Conservation (phyloP, 768 basidiomycete species). For the Podaxis rugospora region DNA sequence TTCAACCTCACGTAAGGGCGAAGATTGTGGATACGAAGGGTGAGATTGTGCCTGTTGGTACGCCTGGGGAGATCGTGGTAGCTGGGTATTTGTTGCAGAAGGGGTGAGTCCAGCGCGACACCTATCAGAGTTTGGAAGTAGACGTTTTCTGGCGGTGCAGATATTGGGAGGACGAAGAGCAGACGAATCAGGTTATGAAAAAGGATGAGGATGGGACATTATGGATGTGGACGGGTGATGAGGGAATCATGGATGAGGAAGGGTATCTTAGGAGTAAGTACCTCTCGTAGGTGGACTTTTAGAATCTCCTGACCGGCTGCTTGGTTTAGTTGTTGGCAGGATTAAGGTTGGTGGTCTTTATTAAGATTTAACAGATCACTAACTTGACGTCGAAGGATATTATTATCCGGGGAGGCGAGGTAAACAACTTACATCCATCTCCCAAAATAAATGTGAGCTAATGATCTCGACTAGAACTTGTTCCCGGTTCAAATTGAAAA, state of each 20-base stretch:
- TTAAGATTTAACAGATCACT: not conserved
- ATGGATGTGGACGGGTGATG: conserved; percentile 86
- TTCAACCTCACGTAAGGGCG: conserved; percentile 74
- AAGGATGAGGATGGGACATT: conserved; percentile 47
- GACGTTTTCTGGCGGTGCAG: conserved; percentile 26
- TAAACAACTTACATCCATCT: conserved; percentile 19
- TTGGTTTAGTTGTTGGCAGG: conserved; percentile 61
- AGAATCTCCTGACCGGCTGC: not conserved
- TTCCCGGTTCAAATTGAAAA: conserved; percentile 87
- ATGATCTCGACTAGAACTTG: conserved; percentile 48
- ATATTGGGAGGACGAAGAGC: conserved; percentile 73
- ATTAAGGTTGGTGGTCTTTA: conserved; percentile 51
- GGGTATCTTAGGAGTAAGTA: conserved; percentile 69
- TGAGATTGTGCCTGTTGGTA: conserved; percentile 64
- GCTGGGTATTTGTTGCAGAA: conserved; percentile 78
- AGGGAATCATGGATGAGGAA: conserved; percentile 76
- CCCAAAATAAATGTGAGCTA: not conserved
- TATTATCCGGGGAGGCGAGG: conserved; percentile 85
- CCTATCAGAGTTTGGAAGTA: not conserved
- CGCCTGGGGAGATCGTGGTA: conserved; percentile 69
- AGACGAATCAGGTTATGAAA: conserved; percentile 58
- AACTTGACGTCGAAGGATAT: conserved; percentile 47
- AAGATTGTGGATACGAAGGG: conserved; percentile 61
- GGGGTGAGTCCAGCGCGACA: conserved; percentile 41
- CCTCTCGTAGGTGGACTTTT: not conserved